Base-by-base conservation (phyloP, 2,329 filamentous ascomycete species). In the Penicillium sp. region DNA sequence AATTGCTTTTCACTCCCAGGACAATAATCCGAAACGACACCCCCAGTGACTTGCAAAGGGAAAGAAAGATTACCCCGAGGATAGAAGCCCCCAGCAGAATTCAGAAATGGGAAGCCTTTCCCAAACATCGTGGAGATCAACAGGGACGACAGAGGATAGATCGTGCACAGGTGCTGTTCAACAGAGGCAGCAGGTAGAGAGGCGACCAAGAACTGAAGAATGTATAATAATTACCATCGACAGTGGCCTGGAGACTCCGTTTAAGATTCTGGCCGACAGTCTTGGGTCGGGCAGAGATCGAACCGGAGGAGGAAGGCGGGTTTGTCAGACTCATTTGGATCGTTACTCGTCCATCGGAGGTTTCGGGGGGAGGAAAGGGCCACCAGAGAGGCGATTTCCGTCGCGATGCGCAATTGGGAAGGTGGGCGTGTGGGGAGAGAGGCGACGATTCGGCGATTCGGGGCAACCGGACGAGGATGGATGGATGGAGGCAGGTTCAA, bases 291-390 rank as follows among this genome's bases (percentile, higher is more conserved):
- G 76, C 70, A 69, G 76, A 73, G 68, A 78, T 69, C 59, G 77
- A 74, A 61, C 76, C 76, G 68, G 74, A 73, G 54, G 77, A 79
- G 56, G 77, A 79, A 57, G 78, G 76, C 62, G 75, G 76, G 71
- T 79, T 79, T 58, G 78, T 79, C 72, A 78, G 71, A 74, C 76
- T 80, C 78, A 80, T 80, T 68, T 68, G 65, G 64, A 53, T 58
- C 51, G 56, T 62, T 28, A 66, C 57, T 64, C 28, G 38, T 47
- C 61, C 60, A 60, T 58, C 28, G 56, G 33, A 42, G 13, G 8
- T 19, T 49, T 40, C 28, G 53, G 47, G 24, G 42, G 42, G 57
- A 53, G 30, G 35, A 28, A 45, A 53, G 42, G 53, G 53, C 53
- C 53, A 45, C 53, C 12, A 17, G 22, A 55, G 24, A 54, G n/a